phyloP scores from a whole-genome alignment of 2,329 filamentous ascomycete genomes.

The Diaporthe sp. region DNA sequence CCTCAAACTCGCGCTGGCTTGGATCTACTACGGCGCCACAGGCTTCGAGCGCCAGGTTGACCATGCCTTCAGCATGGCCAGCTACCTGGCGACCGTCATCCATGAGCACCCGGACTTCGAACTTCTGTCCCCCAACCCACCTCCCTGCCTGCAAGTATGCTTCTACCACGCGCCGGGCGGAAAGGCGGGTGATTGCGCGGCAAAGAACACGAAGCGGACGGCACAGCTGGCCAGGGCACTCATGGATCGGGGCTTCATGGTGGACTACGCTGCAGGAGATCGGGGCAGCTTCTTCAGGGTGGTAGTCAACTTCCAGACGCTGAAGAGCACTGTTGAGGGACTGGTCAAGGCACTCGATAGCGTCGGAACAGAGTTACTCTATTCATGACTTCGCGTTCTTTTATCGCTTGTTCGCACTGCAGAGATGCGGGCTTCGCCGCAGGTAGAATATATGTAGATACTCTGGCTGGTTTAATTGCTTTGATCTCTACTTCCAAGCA shows the following conservation, averaged over 20 bases:
- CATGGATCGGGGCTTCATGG: slow-evolving; percentile 65
- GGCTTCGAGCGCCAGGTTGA: slow-evolving; percentile 80
- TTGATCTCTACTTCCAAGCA: too few relatives aligned
- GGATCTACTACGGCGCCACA: slow-evolving; percentile 85
- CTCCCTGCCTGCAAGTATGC: slow-evolving; percentile 92
- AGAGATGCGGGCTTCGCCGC: neutral
- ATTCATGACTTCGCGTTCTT: neutral
- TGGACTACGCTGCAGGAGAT: slow-evolving; percentile 67
- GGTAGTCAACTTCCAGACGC: slow-evolving; percentile 67
- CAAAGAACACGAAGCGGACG: slow-evolving; percentile 60
- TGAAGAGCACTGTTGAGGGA: slow-evolving; percentile 60
- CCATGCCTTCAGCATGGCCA: slow-evolving; percentile 76
- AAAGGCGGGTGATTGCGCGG: slow-evolving; percentile 52
- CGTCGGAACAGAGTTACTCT: slow-evolving; percentile 47
- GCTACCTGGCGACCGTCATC: slow-evolving; percentile 72
- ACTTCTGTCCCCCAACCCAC: slow-evolving; percentile 78
- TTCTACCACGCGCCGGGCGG: slow-evolving; percentile 83
- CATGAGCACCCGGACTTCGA: slow-evolving; percentile 68
- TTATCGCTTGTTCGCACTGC: neutral
- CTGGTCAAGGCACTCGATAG: slow-evolving; percentile 63
- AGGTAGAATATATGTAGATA: neutral
- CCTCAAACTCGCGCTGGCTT: slow-evolving; percentile 87
- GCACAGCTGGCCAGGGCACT: slow-evolving; percentile 58
- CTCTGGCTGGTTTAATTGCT: too few relatives aligned
- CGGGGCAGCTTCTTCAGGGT: slow-evolving; percentile 67